A percentile compares a stretch with the other conserved stretches of the same genome.
These are phyloP conservation scores for Orychophragmus violaceus DNA, from an alignment of 345 rosid species.

Conservation along the genomic window DNA sequence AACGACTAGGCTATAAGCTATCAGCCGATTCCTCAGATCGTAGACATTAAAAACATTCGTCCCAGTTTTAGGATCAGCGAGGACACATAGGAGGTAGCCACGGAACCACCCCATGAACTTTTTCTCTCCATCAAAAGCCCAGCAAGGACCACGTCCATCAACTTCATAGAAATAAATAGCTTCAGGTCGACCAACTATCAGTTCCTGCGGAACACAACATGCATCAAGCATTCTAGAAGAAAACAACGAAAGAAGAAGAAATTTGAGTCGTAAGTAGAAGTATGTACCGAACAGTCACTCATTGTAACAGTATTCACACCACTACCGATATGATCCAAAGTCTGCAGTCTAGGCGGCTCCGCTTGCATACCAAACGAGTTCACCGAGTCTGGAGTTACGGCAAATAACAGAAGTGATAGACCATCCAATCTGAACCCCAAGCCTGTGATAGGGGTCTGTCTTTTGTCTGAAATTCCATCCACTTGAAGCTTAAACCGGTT, in stretches of 20 bases:
- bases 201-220: conserved; percentile 50
- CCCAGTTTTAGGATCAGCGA: conserved; percentile 77
- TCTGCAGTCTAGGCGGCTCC: conserved; percentile 70
- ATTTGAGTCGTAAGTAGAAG: neutral
- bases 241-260: neutral
- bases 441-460: conserved; percentile 52
- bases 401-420: conserved; percentile 75
- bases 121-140: conserved; percentile 99
- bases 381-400: conserved; percentile 75
- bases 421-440: conserved; percentile 89
- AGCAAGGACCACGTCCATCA: conserved; percentile 99
- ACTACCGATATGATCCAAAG: conserved; percentile 82
- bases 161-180: conserved; percentile 94
- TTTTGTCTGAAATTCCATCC: conserved; percentile 39
- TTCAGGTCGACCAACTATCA: conserved; percentile 89
- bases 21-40: conserved; percentile 85
- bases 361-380: conserved; percentile 63
- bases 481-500: conserved; percentile 82
- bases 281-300: conserved; percentile 84
- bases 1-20: conserved; percentile 78
- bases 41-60: conserved; percentile 70
- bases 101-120: conserved; percentile 92
- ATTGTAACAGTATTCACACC: conserved; percentile 61
- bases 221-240: neutral
- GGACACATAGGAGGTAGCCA: conserved; percentile 86